Percentiles rank a stretch among this genome's conserved stretches.
Evolutionary conservation across 441 rosid species (phyloP).

Genomic region (Pelargonium citronellum): DNA sequence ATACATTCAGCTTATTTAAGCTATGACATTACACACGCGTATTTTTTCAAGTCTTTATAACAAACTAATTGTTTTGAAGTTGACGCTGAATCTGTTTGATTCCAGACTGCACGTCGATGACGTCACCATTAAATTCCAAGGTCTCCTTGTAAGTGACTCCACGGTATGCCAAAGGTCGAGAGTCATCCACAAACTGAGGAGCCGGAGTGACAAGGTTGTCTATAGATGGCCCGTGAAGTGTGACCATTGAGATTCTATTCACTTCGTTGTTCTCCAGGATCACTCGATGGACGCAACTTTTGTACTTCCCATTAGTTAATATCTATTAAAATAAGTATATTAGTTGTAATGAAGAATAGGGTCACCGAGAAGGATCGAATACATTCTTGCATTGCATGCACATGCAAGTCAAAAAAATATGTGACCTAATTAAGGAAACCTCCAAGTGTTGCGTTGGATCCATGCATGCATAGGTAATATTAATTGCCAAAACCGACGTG

Average conservation of each 20-base stretch:
- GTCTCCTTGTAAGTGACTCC: constrained; percentile 27
- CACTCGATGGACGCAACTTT: constrained; percentile 32
- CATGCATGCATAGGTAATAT: too few species aligned
- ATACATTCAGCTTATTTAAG: too few species aligned
- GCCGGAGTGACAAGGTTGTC: constrained; percentile 26
- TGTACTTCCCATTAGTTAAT: constrained; percentile 33
- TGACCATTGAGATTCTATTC: constrained; percentile 27
- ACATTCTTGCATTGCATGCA: too few species aligned
- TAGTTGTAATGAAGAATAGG: too few species aligned
- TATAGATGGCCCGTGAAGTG: constrained; percentile 33
- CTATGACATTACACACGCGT: too few species aligned
- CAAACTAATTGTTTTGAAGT: too few species aligned
- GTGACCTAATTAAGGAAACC: too few species aligned
- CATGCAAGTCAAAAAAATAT: too few species aligned
- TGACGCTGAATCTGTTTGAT: constrained; percentile 20
- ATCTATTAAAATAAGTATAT: constrained; percentile 8
- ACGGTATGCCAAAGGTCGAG: constrained; percentile 16
- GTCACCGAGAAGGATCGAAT: too few species aligned
- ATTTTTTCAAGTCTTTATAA: too few species aligned
- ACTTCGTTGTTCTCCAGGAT: constrained; percentile 22
- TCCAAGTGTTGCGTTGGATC: too few species aligned
- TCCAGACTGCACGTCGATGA: constrained; percentile 23
- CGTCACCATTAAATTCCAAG: constrained; percentile 22
- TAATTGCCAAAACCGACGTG: too few species aligned
- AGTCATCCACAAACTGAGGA: constrained; percentile 13